phyloP scores from a whole-genome alignment of 345 rosid species.

The Chamaenerion angustifolium region DNA sequence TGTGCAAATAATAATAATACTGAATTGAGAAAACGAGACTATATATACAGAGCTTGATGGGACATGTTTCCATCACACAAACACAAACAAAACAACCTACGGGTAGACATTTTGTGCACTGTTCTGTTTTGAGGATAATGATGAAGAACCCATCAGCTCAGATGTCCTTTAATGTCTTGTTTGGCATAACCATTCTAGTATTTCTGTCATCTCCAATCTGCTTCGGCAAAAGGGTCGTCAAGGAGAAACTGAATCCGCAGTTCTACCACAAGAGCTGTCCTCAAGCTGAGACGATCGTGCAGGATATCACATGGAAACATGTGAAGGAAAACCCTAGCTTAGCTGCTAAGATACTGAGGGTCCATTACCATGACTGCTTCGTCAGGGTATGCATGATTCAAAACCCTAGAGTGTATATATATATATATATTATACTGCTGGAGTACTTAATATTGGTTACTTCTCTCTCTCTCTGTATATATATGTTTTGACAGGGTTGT shows the following conservation, averaged over 20 bases:
- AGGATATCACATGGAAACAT: background rate
- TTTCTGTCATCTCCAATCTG: background rate
- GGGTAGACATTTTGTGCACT: background rate
- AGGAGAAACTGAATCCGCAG: background rate
- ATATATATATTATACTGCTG: background rate
- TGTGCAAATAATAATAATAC: no score
- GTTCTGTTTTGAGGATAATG: no score
- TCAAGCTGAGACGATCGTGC: conserved; percentile 1
- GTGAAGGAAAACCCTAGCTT: conserved; percentile 2
- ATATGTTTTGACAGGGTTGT: conserved; percentile 4
- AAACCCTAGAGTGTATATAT: background rate
- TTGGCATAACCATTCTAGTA: background rate
- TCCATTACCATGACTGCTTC: conserved; percentile 8
- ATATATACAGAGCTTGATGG: no score
- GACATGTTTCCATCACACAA: background rate
- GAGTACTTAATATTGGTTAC: no score
- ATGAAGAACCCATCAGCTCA: no score
- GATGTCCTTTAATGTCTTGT: background rate
- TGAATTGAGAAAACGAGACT: no score
- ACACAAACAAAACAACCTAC: no score
- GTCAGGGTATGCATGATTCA: background rate
- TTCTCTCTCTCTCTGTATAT: no score
- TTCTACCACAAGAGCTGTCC: conserved; percentile 6
- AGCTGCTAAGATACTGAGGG: conserved; percentile 6
- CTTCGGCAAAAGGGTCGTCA: background rate